Conservation (phyloP, 257 asterid genomes). For the Verbascum thapsus region DNA sequence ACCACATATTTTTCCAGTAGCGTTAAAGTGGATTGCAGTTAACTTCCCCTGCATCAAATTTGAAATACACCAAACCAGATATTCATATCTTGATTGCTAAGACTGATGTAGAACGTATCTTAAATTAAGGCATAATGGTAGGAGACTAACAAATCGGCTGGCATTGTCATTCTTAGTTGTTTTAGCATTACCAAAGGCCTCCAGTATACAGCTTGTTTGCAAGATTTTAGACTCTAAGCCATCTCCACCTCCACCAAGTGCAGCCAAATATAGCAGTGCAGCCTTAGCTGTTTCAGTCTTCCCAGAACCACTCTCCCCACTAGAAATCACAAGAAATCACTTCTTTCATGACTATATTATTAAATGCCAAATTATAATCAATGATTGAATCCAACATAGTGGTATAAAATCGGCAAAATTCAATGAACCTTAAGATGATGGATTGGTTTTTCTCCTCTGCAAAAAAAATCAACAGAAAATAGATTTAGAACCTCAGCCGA, state of each 20-base stretch:
- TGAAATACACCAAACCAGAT: slow-evolving; percentile 26
- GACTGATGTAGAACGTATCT: slow-evolving; percentile 1
- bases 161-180: slow-evolving; percentile 80
- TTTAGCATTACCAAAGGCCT: slow-evolving; percentile 98
- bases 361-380: slow-evolving; percentile 6
- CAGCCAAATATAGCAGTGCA: slow-evolving; percentile 83
- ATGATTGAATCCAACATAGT: slow-evolving; percentile 24
- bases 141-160: slow-evolving; percentile 88
- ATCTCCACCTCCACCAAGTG: slow-evolving; percentile 64
- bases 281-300: slow-evolving; percentile 93
- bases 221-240: slow-evolving; percentile 73
- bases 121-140: slow-evolving; percentile 23
- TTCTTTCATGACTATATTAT: slow-evolving; percentile 10
- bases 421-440: slow-evolving; percentile 80
- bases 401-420: slow-evolving; percentile 19
- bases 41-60: slow-evolving; percentile 74
- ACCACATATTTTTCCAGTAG: slow-evolving; percentile 71
- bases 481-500: slow-evolving; percentile 30
- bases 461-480: slow-evolving; percentile 28
- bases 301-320: slow-evolving; percentile 99
- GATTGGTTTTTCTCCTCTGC: slow-evolving; percentile 89
- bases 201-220: slow-evolving; percentile 77
- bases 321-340: slow-evolving; percentile 37
- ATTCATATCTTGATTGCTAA: slow-evolving; percentile 23
- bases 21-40: slow-evolving; percentile 72